phyloP scores from a whole-genome alignment of 768 basidiomycete species.

The Leccinellum rugosiceps region DNA sequence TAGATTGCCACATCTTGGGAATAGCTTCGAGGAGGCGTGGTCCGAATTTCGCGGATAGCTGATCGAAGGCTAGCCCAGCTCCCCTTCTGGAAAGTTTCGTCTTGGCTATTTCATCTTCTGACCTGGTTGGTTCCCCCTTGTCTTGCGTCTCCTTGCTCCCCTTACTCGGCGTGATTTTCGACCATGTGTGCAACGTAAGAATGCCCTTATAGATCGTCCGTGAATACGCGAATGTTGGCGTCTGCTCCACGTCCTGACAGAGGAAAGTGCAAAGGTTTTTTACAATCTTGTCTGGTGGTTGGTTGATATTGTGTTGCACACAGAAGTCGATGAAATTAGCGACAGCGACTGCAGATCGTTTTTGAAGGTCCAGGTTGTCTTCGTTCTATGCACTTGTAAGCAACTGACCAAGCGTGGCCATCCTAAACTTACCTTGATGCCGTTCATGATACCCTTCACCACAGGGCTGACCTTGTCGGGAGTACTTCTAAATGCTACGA shows the following conservation, averaged over 20 bases:
- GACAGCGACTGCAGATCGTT: slow-evolving; percentile 81
- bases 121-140: slow-evolving; percentile 41
- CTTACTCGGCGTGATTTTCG: slow-evolving; percentile 34
- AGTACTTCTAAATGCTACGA: slow-evolving; percentile 80
- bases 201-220: slow-evolving; percentile 68
- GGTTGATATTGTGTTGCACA: slow-evolving; percentile 62
- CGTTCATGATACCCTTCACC: slow-evolving; percentile 96
- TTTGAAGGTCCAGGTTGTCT: slow-evolving; percentile 84
- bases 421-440: slow-evolving; percentile 72
- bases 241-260: slow-evolving; percentile 86
- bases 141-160: slow-evolving; percentile 40
- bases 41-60: slow-evolving; percentile 77
- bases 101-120: slow-evolving; percentile 54
- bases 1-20: slow-evolving; percentile 95
- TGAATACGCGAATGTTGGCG: slow-evolving; percentile 79
- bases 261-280: slow-evolving; percentile 97
- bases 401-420: not conserved
- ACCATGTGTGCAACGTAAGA: slow-evolving; percentile 60
- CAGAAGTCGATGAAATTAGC: slow-evolving; percentile 89
- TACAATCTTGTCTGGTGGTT: slow-evolving; percentile 94
- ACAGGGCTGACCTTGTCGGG: slow-evolving; percentile 95
- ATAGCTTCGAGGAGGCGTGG: slow-evolving; percentile 66
- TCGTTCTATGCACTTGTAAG: slow-evolving; percentile 58
- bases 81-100: slow-evolving; percentile 79
- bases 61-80: slow-evolving; percentile 76